phyloP scores from a whole-genome alignment of 495 filamentous ascomycete genomes.

The Penicillium maclennaniae region DNA sequence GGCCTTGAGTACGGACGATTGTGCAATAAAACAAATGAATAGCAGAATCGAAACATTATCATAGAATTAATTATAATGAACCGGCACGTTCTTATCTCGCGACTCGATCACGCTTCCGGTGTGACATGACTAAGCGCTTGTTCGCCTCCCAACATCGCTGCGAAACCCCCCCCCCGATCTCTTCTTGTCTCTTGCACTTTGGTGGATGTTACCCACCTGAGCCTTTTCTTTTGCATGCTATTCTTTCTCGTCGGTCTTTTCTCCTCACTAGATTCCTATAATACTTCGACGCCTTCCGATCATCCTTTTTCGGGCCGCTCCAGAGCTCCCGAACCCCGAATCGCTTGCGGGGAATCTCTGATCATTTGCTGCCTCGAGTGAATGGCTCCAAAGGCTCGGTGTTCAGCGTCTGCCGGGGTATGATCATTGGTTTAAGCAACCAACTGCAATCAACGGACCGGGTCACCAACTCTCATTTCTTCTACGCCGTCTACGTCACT shows the following conservation, averaged over 20 bases:
- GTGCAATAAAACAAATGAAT: neutral
- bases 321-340: constrained; percentile 7
- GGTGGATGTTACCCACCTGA: constrained; percentile 11
- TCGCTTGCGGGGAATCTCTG: constrained; percentile 17
- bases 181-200: constrained; percentile 8
- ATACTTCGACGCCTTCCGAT: neutral
- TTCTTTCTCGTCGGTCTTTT: constrained; percentile 14
- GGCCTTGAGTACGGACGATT: too few relatives aligned
- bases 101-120: constrained; percentile 4
- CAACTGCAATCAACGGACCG: neutral
- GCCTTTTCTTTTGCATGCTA: neutral
- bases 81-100: neutral
- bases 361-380: constrained; percentile 9
- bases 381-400: constrained; percentile 13
- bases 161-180: constrained; percentile 6
- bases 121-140: constrained; percentile 17
- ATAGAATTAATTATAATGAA: neutral
- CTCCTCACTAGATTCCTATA: neutral
- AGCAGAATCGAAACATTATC: neutral
- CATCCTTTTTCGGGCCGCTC: constrained; percentile 5
- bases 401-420: constrained; percentile 6
- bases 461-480: constrained; percentile 15
- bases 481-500: constrained; percentile 26
- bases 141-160: neutral
- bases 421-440: constrained; percentile 11